Conservation (phyloP, 1,284 basidiomycete genomes). For the Chiua sp. region DNA sequence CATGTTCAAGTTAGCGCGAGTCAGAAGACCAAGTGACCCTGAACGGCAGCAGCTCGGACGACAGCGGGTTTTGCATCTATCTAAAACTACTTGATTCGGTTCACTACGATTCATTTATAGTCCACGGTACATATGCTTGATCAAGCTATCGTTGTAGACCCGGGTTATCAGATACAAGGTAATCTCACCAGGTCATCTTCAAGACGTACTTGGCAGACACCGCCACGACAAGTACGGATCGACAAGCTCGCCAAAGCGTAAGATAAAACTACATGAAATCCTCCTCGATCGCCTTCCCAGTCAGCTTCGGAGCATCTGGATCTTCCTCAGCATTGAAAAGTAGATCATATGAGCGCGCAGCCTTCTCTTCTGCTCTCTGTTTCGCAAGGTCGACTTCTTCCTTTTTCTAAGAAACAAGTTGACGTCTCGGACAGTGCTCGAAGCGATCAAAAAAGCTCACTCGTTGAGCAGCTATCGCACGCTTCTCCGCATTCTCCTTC, state of each 20-base stretch:
- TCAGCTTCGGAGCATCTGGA: conserved; percentile 47
- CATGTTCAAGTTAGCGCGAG: conserved; percentile 26
- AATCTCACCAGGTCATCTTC: too few relatives aligned
- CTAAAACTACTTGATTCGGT: too few relatives aligned
- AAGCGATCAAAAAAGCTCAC: conserved; percentile 39
- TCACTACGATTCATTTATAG: too few relatives aligned
- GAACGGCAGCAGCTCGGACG: too few relatives aligned
- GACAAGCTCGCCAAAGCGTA: not conserved
- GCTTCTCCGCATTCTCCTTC: conserved; percentile 71
- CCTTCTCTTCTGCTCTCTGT: conserved; percentile 75
- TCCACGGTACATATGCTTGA: too few relatives aligned
- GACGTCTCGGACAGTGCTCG: not conserved
- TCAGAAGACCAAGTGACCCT: not conserved
- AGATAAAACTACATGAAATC: conserved; percentile 60
- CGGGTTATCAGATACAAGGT: too few relatives aligned
- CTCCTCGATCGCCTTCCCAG: conserved; percentile 69
- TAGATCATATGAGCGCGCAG: conserved; percentile 76
- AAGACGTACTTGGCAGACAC: too few relatives aligned
- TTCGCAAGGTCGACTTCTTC: conserved; percentile 71
- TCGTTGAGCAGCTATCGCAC: conserved; percentile 67
- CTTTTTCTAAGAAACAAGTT: conserved; percentile 59
- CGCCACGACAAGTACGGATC: too few relatives aligned
- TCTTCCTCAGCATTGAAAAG: conserved; percentile 61
- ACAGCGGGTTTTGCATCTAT: too few relatives aligned
- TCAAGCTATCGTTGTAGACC: too few relatives aligned